Conservation (phyloP, 2,329 filamentous ascomycete genomes). For the Rhinocladiella similis region DNA sequence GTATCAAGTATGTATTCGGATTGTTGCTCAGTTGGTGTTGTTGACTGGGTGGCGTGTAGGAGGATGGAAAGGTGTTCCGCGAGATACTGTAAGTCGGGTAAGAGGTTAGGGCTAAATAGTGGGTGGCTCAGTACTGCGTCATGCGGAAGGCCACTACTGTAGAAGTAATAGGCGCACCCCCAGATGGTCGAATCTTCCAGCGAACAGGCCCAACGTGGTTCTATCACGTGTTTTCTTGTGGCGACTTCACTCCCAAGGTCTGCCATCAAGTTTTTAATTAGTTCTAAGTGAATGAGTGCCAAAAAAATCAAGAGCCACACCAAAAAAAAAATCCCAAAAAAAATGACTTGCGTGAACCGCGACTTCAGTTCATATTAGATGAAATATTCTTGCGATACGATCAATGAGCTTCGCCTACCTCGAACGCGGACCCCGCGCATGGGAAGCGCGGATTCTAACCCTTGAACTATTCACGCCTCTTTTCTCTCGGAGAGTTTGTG, state of each 20-base stretch:
- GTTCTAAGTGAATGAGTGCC: background rate
- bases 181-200: constrained; percentile 9
- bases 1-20: background rate
- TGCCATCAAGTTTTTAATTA: background rate
- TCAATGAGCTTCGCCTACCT: background rate
- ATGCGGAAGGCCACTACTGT: background rate
- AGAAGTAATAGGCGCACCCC: too few species aligned
- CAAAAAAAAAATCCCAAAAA: constrained; percentile 12
- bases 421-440: constrained; percentile 33
- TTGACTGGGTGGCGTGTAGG: too few species aligned
- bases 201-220: background rate
- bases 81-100: background rate
- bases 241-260: background rate
- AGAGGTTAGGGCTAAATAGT: too few species aligned
- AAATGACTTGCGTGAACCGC: constrained; percentile 17
- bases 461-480: constrained; percentile 30
- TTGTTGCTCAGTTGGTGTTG: too few species aligned
- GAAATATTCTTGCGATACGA: constrained; percentile 3
- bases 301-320: background rate
- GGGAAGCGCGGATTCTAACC: constrained; percentile 33
- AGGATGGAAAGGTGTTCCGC: background rate
- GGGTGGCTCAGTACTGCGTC: constrained; percentile 1
- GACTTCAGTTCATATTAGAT: constrained; percentile 5
- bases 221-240: background rate
- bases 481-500: too few species aligned